A percentile compares a stretch with the other conserved stretches of the same genome.
phyloP scores from a whole-genome alignment of 805 yeast species.

The Tetrapisispora namnaoensis region DNA sequence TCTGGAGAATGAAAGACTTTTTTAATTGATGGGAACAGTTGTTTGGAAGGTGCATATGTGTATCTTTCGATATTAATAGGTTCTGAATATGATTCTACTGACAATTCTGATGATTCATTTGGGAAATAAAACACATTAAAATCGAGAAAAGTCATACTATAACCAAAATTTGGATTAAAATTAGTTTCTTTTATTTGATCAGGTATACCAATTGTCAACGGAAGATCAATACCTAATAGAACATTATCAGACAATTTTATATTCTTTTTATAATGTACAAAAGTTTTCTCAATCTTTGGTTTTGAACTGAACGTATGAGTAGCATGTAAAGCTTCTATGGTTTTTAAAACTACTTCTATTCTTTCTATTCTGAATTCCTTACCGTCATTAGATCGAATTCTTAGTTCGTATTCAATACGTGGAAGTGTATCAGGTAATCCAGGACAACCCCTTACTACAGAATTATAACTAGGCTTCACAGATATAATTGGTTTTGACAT shows the following conservation, averaged over 20 bases:
- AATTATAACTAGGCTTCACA: conserved; percentile 41
- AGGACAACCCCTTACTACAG: conserved; percentile 57
- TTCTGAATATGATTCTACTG: conserved; percentile 11
- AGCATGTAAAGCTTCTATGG: conserved; percentile 39
- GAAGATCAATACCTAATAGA: conserved; percentile 47
- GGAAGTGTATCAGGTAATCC: conserved; percentile 57
- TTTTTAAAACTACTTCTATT: conserved; percentile 39
- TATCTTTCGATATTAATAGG: conserved; percentile 45
- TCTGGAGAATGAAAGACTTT: conserved; percentile 40
- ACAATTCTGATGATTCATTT: background rate
- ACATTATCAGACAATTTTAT: conserved; percentile 12
- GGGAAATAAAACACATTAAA: conserved; percentile 17
- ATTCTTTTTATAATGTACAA: conserved; percentile 27
- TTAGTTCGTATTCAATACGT: conserved; percentile 46
- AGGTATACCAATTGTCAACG: conserved; percentile 47
- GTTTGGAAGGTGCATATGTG: conserved; percentile 46
- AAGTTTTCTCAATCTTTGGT: conserved; percentile 17
- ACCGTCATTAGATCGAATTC: conserved; percentile 43
- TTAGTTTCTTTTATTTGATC: conserved; percentile 46
- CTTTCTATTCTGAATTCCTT: conserved; percentile 38
- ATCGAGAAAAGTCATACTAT: conserved; percentile 38
- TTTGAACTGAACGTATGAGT: conserved; percentile 10
- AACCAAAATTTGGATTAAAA: conserved; percentile 37
- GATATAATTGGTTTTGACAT: conserved; percentile 28
- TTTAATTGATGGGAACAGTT: conserved; percentile 44